phyloP scores from a whole-genome alignment of 2,329 filamentous ascomycete species.

The Periconia sp. region DNA sequence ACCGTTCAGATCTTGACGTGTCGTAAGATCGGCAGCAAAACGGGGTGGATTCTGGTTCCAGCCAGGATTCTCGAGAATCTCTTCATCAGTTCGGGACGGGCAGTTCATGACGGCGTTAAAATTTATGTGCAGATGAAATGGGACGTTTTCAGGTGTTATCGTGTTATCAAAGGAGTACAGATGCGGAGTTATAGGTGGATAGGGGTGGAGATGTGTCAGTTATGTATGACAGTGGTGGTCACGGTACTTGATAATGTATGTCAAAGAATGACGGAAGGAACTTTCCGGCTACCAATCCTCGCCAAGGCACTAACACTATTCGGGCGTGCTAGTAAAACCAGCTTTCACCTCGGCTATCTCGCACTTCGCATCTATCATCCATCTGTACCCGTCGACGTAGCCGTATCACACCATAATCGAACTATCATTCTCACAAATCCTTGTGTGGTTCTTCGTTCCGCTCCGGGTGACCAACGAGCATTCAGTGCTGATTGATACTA shows the following conservation, averaged over 20 bases:
- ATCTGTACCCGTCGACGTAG: no score
- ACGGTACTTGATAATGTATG: not conserved
- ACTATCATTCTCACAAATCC: no score
- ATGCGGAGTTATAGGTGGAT: not conserved
- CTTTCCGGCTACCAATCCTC: not conserved
- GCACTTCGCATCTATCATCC: no score
- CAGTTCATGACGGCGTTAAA: conserved; percentile 25
- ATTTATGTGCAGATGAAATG: no score
- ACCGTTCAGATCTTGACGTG: conserved; percentile 32
- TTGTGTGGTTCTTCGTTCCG: no score
- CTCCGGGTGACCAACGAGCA: no score
- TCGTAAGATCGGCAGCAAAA: conserved; percentile 35
- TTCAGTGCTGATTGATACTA: no score
- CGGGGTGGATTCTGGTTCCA: conserved; percentile 35
- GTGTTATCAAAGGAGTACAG: not conserved
- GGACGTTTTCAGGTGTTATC: no score
- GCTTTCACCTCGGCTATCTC: no score
- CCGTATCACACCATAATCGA: no score
- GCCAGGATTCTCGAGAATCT: conserved; percentile 23
- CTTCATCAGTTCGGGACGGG: conserved; percentile 30
- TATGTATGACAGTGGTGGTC: not conserved
- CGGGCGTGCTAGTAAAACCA: not conserved
- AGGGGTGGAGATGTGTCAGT: not conserved
- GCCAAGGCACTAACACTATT: not conserved
- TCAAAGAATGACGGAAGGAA: not conserved